phyloP scores from a whole-genome alignment of 163 green algal species.

The Scenedesmus sp. region DNA sequence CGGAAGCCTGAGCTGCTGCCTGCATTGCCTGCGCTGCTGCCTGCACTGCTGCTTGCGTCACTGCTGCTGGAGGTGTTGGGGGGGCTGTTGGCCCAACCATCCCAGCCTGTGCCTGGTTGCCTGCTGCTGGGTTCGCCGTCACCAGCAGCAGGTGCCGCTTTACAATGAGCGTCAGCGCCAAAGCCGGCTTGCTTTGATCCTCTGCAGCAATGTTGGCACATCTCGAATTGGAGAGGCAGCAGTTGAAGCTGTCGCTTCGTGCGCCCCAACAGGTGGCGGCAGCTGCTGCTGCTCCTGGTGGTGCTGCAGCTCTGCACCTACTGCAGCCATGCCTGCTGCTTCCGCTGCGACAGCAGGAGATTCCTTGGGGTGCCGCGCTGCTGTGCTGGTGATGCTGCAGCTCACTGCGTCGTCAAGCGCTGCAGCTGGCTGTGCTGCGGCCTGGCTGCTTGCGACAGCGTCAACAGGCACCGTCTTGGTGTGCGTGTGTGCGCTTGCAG shows the following conservation, averaged over 20 bases:
- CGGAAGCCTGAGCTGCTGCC: neutral
- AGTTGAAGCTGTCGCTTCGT: neutral
- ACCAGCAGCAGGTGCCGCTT: neutral
- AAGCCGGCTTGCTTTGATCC: neutral
- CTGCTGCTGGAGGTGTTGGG: neutral
- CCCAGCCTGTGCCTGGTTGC: neutral
- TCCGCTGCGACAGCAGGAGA: neutral
- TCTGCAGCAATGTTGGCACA: neutral
- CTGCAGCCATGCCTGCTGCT: neutral
- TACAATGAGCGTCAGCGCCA: neutral
- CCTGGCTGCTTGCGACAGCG: neutral
- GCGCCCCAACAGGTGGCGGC: neutral
- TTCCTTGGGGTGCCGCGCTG: neutral
- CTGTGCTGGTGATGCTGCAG: neutral
- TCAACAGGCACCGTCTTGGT: neutral
- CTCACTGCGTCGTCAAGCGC: neutral
- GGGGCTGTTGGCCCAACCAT: too few relatives aligned
- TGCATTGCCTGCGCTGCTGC: neutral
- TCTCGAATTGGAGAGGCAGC: neutral
- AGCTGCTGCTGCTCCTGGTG: neutral
- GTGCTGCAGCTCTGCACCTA: neutral
- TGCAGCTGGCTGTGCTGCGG: neutral
- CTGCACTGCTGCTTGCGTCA: neutral
- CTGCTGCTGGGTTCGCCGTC: neutral
- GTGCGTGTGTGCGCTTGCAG: neutral